phyloP scores from a whole-genome alignment of 2,329 filamentous ascomycete genomes.

The Aureobasidium mangrovei region DNA sequence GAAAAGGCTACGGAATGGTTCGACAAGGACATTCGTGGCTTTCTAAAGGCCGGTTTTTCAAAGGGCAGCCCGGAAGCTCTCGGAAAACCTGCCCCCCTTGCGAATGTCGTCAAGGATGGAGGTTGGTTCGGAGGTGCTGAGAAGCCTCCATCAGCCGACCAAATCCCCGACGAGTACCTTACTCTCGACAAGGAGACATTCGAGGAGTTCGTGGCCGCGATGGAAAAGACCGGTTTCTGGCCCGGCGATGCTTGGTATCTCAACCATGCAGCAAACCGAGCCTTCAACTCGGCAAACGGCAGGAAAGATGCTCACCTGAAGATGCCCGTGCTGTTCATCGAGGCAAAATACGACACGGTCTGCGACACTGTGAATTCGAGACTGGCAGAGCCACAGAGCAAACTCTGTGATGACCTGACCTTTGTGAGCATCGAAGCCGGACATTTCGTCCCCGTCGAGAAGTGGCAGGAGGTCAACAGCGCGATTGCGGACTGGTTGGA shows the following conservation, averaged over 20 bases:
- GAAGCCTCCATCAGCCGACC: constrained; percentile 21
- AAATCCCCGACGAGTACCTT: constrained; percentile 25
- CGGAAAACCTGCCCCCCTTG: constrained; percentile 23
- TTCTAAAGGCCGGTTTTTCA: constrained; percentile 22
- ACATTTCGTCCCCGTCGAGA: constrained; percentile 24
- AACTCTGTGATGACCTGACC: constrained; percentile 32
- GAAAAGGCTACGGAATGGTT: constrained; percentile 17
- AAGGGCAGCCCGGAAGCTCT: constrained; percentile 20
- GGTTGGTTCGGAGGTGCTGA: constrained; percentile 27
- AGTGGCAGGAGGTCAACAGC: constrained; percentile 20
- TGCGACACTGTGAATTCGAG: constrained; percentile 30
- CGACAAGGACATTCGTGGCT: constrained; percentile 19
- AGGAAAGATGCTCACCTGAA: constrained; percentile 28
- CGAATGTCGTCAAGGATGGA: constrained; percentile 20
- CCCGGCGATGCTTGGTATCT: constrained; percentile 35
- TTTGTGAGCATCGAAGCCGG: constrained; percentile 36
- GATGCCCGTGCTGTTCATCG: constrained; percentile 32
- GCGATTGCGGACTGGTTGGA: constrained; percentile 21
- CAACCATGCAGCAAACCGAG: constrained; percentile 28
- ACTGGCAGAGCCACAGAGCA: constrained; percentile 29
- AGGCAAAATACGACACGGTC: constrained; percentile 32
- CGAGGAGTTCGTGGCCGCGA: constrained; percentile 25
- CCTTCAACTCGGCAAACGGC: constrained; percentile 25
- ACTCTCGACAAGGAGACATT: constrained; percentile 25
- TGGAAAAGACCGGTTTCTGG: constrained; percentile 35